These are phyloP conservation scores for Candida koratica DNA, from an alignment of 805 yeast genomes.

Conservation along the genomic window DNA sequence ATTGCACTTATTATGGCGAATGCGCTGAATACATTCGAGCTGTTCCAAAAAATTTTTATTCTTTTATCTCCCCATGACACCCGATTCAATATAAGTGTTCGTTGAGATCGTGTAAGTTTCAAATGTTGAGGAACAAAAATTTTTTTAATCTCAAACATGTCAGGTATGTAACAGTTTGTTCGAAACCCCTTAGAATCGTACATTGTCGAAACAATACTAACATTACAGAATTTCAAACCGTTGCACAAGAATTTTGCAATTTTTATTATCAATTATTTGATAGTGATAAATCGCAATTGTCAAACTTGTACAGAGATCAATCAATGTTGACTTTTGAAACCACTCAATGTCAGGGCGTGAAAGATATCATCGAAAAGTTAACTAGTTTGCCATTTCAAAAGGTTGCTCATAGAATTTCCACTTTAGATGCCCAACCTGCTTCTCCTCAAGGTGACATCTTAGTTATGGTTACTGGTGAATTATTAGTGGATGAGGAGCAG, in stretches of 20 bases:
- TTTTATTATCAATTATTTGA: slow-evolving; percentile 96
- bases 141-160: slow-evolving; percentile 7
- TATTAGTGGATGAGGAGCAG: slow-evolving; percentile 88
- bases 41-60: too few relatives aligned
- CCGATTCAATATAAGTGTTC: too few relatives aligned
- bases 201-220: slow-evolving; percentile 5
- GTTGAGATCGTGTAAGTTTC: slow-evolving; percentile 3
- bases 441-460: slow-evolving; percentile 87
- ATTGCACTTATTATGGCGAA: slow-evolving; percentile 1
- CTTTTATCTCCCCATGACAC: too few relatives aligned
- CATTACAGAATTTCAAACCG: slow-evolving; percentile 31
- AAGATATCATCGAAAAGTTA: slow-evolving; percentile 87
- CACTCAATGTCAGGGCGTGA: slow-evolving; percentile 90
- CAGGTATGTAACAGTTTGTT: slow-evolving; percentile 11
- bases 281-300: slow-evolving; percentile 85
- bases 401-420: slow-evolving; percentile 89
- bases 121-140: slow-evolving; percentile 7
- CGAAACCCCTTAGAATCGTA: too few relatives aligned
- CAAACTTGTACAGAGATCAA: slow-evolving; percentile 91
- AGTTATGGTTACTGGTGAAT: slow-evolving; percentile 97
- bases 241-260: slow-evolving; percentile 77
- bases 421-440: slow-evolving; percentile 97
- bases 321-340: slow-evolving; percentile 98
- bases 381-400: slow-evolving; percentile 85
- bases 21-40: too few relatives aligned